Evolutionary conservation across 345 rosid genomes (phyloP).

Genomic region (Aquilaria sinensis): DNA sequence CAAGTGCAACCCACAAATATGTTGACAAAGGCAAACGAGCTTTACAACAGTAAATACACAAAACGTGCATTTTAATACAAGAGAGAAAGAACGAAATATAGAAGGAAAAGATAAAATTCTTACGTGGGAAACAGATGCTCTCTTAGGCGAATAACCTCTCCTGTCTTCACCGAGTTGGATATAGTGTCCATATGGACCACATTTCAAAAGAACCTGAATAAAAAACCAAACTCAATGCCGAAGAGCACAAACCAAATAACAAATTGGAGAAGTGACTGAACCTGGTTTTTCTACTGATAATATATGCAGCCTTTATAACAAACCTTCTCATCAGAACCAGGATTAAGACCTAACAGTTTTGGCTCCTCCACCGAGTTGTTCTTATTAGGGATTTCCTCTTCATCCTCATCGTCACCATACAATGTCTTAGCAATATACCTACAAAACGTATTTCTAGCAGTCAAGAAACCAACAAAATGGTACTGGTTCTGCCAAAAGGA

Average conservation of each 20-base stretch:
- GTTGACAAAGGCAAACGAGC: no score
- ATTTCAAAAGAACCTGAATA: slow-evolving; percentile 71
- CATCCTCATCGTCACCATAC: slow-evolving; percentile 72
- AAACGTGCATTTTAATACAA: neutral
- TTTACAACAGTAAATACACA: no score
- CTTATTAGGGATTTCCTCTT: slow-evolving; percentile 43
- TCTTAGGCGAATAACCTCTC: slow-evolving; percentile 63
- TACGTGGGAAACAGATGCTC: slow-evolving; percentile 78
- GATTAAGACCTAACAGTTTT: slow-evolving; percentile 75
- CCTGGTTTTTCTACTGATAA: slow-evolving; percentile 1
- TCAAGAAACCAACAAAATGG: no score
- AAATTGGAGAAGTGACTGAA: no score
- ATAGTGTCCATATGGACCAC: slow-evolving; percentile 89
- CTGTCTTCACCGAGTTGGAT: slow-evolving; percentile 94
- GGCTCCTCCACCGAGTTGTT: slow-evolving; percentile 59
- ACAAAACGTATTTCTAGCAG: neutral
- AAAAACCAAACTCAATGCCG: no score
- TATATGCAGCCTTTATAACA: slow-evolving; percentile 15
- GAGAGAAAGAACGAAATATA: neutral
- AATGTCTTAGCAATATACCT: slow-evolving; percentile 90
- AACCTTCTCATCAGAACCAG: slow-evolving; percentile 84
- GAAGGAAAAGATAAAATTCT: slow-evolving; percentile 7
- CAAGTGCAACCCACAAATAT: no score
- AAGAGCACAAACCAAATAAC: no score
- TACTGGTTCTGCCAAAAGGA: no score